Evolutionary conservation across 2,329 filamentous ascomycete genomes (phyloP), one percentile per base, ranked within the genome.

Genomic region (Waltergamsia citrina): DNA sequence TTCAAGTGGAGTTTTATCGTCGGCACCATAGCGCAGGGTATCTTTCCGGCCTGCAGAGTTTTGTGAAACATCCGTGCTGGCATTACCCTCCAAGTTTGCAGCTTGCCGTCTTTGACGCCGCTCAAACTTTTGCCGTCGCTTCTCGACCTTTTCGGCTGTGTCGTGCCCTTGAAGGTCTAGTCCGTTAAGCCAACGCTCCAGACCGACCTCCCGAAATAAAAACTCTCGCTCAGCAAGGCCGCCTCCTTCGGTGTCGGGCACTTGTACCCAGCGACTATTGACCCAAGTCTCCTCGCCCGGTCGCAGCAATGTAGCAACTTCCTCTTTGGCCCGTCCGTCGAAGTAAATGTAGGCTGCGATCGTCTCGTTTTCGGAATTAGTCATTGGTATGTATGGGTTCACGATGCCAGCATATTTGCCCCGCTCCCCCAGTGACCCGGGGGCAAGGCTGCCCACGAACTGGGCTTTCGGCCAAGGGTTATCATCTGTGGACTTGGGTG

Each of bases 341-440:
- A 98, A 98, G 63, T 98, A 98, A 47, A 98, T 96, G 58, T 98
- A 98, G 24, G 90, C 92, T 21, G 92, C 92, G 48, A 98, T 90
- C 11, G 92, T 98, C 63, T 98, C 92, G 58, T 95, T 94, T 37
- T 86, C 81, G 21, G 85, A 94, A 40, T 84, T 81, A 15, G 92
- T 96, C 63, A 95, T 78, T 34, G 92, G 85, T 42, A 90, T 82
- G 60, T 98, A 98, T 2, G 90, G 86, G 35, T 74, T 78, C 41
- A 95, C 71, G n/a, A 68, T 59, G 43, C 71, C 69, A 37, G 60
- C 54, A 43, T 59, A 61, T 44, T 64, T 68, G 21, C 62, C 59
- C 26, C 60, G 60, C 35, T 69, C 68, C 23, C 58, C 56, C 31
- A 51, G 55, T 19, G 57, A 70, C 24, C 76, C 67, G 26, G 74